Evolutionary conservation across 1,284 basidiomycete genomes (phyloP).

Genomic region (Fistulina hepatica): DNA sequence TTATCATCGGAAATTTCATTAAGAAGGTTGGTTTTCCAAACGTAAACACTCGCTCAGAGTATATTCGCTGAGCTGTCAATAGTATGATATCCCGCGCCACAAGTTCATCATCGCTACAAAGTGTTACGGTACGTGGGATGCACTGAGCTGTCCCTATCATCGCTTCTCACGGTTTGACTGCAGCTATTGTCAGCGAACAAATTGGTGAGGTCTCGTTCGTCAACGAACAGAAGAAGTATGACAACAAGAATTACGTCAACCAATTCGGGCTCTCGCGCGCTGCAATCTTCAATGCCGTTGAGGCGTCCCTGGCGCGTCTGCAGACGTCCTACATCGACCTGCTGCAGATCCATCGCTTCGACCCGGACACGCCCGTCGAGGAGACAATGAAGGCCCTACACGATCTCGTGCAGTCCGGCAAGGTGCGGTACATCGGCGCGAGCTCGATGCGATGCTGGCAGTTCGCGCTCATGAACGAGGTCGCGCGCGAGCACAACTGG

Average conservation of each 20-base stretch:
- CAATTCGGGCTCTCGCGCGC: no score
- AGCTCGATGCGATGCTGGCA: constrained; percentile 35
- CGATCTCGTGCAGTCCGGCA: constrained; percentile 26
- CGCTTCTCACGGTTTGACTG: no score
- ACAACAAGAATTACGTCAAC: no score
- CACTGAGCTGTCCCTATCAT: no score
- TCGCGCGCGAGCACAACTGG: constrained; percentile 23
- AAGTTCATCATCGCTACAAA: constrained; percentile 40
- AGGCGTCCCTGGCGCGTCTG: constrained; percentile 31
- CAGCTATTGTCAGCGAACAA: no score
- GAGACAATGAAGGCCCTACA: constrained; percentile 29
- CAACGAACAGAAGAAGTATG: no score
- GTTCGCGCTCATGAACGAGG: constrained; percentile 30
- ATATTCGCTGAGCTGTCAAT: neutral
- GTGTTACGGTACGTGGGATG: constrained; percentile 3
- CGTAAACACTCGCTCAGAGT: no score
- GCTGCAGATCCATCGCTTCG: constrained; percentile 34
- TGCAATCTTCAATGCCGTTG: constrained; percentile 40
- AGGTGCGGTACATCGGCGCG: constrained; percentile 28
- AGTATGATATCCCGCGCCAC: constrained; percentile 46
- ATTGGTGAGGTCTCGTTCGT: no score
- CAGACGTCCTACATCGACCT: constrained; percentile 38
- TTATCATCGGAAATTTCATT: constrained; percentile 35
- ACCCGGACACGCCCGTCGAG: constrained; percentile 34
- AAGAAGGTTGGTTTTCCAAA: constrained; percentile 24